Evolutionary conservation across 495 filamentous ascomycete genomes (phyloP).

Genomic region (Lepraria neglecta): DNA sequence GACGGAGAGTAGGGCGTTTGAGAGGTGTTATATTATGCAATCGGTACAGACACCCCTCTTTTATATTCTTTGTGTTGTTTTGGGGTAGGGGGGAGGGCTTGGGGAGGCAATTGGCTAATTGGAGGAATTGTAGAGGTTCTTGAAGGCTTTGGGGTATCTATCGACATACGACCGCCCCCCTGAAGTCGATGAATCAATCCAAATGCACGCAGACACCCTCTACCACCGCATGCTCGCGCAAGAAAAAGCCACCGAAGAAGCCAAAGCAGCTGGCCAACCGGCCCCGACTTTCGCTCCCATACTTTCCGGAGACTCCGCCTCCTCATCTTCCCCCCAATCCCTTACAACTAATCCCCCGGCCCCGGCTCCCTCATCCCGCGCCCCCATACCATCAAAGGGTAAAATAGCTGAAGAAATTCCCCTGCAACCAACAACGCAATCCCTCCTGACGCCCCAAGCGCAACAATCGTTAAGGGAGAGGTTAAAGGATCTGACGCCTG

Average conservation of each 20-base stretch:
- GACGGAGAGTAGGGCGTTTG: slow-evolving; percentile 60
- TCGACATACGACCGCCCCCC: slow-evolving; percentile 53
- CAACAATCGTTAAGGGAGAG: slow-evolving; percentile 44
- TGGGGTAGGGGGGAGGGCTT: background rate
- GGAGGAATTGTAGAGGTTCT: slow-evolving; percentile 55
- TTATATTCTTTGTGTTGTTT: background rate
- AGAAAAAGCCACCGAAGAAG: slow-evolving; percentile 60
- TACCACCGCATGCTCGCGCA: slow-evolving; percentile 80
- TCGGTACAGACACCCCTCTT: slow-evolving; percentile 44
- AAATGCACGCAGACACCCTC: slow-evolving; percentile 88
- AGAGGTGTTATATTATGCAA: slow-evolving; percentile 78
- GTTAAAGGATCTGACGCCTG: slow-evolving; percentile 52
- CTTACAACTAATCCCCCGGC: slow-evolving; percentile 24
- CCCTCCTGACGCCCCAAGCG: slow-evolving; percentile 33
- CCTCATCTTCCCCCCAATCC: slow-evolving; percentile 22
- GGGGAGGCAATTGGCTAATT: slow-evolving; percentile 2
- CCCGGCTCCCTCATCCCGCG: slow-evolving; percentile 19
- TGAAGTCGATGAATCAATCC: slow-evolving; percentile 78
- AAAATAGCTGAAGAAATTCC: background rate
- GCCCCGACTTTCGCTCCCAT: slow-evolving; percentile 43
- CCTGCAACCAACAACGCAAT: slow-evolving; percentile 11
- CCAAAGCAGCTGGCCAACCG: slow-evolving; percentile 54
- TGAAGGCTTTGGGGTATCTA: slow-evolving; percentile 88
- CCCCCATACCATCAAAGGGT: background rate
- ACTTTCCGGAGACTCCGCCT: slow-evolving; percentile 33